Evolutionary conservation across 148 eudicot genomes (phyloP).

Genomic region (Fagopyrum tataricum): DNA sequence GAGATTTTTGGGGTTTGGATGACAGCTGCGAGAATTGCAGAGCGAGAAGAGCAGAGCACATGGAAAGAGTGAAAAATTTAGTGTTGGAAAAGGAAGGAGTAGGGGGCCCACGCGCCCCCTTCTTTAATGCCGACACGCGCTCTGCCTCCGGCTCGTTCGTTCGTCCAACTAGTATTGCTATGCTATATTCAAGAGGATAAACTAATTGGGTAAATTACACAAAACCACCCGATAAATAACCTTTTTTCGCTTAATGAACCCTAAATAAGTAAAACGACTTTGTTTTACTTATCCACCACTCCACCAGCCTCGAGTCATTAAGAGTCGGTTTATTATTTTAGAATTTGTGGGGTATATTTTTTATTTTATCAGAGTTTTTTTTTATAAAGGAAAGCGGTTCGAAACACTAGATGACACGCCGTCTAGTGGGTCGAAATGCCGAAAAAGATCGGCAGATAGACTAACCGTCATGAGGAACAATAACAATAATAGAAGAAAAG

Average conservation of each 20-base stretch:
- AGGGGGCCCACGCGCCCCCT: constrained; percentile 4
- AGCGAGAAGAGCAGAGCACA: background rate
- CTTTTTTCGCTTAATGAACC: too few relatives aligned
- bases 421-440: too few relatives aligned
- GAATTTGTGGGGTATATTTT: too few relatives aligned
- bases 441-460: too few relatives aligned
- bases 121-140: constrained; percentile 13
- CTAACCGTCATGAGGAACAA: too few relatives aligned
- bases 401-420: too few relatives aligned
- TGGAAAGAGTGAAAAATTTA: background rate
- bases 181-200: background rate
- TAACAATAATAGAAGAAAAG: too few relatives aligned
- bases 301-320: background rate
- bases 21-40: background rate
- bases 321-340: too few relatives aligned
- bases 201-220: background rate
- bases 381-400: too few relatives aligned
- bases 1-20: background rate
- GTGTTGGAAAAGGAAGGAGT: background rate
- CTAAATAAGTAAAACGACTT: background rate
- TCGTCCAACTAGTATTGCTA: background rate
- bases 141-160: background rate
- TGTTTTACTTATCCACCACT: background rate
- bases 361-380: too few relatives aligned
- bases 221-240: too few relatives aligned